Conservation (phyloP, 2,329 filamentous ascomycete genomes). For the Pestalotiopsis sp. region DNA sequence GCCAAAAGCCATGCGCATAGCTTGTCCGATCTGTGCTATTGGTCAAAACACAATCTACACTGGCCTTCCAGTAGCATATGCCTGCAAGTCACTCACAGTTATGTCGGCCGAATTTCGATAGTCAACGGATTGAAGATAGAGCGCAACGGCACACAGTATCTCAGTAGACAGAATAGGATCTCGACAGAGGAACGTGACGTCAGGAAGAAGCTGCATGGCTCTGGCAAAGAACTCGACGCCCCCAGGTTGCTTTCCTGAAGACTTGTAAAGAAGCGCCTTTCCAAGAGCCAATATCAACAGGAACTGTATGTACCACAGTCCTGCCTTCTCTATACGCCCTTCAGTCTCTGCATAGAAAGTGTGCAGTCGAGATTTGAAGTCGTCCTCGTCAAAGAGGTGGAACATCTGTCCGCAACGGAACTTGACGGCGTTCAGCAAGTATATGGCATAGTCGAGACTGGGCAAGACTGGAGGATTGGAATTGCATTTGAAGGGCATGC, state of each 20-base stretch:
- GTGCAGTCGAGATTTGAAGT: slow-evolving; percentile 48
- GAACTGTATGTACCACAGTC: slow-evolving; percentile 56
- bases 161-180: slow-evolving; percentile 51
- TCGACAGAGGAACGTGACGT: slow-evolving; percentile 40
- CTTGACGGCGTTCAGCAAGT: slow-evolving; percentile 58
- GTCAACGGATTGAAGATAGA: slow-evolving; percentile 56
- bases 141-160: slow-evolving; percentile 51
- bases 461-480: slow-evolving; percentile 44
- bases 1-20: slow-evolving; percentile 49
- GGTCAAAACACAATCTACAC: not conserved
- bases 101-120: slow-evolving; percentile 48
- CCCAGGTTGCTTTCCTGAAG: slow-evolving; percentile 40
- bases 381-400: slow-evolving; percentile 56
- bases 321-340: slow-evolving; percentile 2
- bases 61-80: too few relatives aligned
- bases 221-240: slow-evolving; percentile 50
- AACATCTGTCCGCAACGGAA: slow-evolving; percentile 58
- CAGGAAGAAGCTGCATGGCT: slow-evolving; percentile 46
- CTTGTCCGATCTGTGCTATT: slow-evolving; percentile 47
- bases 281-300: slow-evolving; percentile 57
- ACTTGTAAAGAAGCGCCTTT: slow-evolving; percentile 51
- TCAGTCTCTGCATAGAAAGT: slow-evolving; percentile 41
- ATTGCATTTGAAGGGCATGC: not conserved
- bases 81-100: slow-evolving; percentile 35
- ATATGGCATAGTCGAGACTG: slow-evolving; percentile 53